A percentile compares a stretch with the other conserved stretches of the same genome.
Evolutionary conservation across 306 rosid genomes (phyloP).

Genomic region (Prunus mume): DNA sequence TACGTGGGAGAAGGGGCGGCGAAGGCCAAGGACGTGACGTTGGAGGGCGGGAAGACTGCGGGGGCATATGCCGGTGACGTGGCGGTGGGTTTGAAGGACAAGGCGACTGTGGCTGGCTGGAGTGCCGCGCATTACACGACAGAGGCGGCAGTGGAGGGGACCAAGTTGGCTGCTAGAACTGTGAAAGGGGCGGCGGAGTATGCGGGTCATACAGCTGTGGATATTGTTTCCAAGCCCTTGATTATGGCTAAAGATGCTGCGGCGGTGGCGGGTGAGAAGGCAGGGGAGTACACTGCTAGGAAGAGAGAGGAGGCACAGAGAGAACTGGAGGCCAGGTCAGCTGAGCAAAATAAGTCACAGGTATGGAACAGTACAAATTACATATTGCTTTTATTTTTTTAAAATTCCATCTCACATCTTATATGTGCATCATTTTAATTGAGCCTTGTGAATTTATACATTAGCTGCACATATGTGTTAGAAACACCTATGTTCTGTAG

Average conservation of each 20-base stretch:
- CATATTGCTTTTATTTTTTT: no score
- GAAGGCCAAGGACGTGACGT: constrained; percentile 36
- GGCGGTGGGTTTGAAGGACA: constrained; percentile 59
- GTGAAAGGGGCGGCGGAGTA: constrained; percentile 53
- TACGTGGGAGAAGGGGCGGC: constrained; percentile 20
- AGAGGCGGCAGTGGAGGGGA: constrained; percentile 60
- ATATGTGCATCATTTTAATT: no score
- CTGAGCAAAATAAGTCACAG: background rate
- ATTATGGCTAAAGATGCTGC: constrained; percentile 45
- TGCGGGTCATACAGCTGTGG: constrained; percentile 48
- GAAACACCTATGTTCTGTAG: no score
- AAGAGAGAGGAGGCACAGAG: constrained; percentile 65
- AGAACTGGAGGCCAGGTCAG: constrained; percentile 30
- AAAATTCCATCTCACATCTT: no score
- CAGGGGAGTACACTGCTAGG: constrained; percentile 65
- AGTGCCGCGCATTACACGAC: constrained; percentile 54
- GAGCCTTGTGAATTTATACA: no score
- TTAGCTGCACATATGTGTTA: no score
- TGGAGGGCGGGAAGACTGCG: constrained; percentile 41
- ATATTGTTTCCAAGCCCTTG: constrained; percentile 47
- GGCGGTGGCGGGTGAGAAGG: constrained; percentile 52
- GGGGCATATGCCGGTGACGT: constrained; percentile 33
- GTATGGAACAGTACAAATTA: background rate
- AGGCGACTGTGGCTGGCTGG: constrained; percentile 58
- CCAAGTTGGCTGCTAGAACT: constrained; percentile 38